Evolutionary conservation across 108 stramenopile species (phyloP).

Genomic region (Parietichytrium sp.): DNA sequence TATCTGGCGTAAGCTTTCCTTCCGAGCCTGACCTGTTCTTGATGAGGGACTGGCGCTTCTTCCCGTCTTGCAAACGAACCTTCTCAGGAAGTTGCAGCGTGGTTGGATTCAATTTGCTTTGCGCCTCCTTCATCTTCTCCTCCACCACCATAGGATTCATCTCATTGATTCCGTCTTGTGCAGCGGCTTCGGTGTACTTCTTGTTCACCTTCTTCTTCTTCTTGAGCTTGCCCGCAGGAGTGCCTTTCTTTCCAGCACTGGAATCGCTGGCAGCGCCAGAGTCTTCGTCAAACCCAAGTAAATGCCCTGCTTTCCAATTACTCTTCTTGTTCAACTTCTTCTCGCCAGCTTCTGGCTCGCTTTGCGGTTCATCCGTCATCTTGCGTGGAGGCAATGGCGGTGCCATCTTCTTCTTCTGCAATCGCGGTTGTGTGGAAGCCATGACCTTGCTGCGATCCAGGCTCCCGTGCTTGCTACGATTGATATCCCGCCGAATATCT

Average conservation of each 20-base stretch:
- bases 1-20: too few relatives aligned
- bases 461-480: neutral
- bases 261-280: slow-evolving; percentile 2
- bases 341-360: neutral
- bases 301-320: neutral
- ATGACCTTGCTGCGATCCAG: neutral
- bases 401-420: neutral
- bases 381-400: slow-evolving; percentile 3
- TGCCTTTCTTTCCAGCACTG: too few relatives aligned
- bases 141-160: slow-evolving; percentile 20
- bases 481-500: neutral
- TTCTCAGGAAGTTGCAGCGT: neutral
- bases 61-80: neutral
- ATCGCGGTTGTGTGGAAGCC: too few relatives aligned
- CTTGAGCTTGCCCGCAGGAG: neutral
- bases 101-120: neutral
- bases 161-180: slow-evolving; percentile 34
- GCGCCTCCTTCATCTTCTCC: slow-evolving; percentile 38
- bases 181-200: slow-evolving; percentile 27
- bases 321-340: neutral
- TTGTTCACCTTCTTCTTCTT: slow-evolving; percentile 39
- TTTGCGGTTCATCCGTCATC: neutral
- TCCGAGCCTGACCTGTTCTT: neutral
- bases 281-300: slow-evolving; percentile 8
- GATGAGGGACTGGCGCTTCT: neutral